Conservation (phyloP, 2,329 filamentous ascomycete species). For the Lasiodiplodia gonubiensis region DNA sequence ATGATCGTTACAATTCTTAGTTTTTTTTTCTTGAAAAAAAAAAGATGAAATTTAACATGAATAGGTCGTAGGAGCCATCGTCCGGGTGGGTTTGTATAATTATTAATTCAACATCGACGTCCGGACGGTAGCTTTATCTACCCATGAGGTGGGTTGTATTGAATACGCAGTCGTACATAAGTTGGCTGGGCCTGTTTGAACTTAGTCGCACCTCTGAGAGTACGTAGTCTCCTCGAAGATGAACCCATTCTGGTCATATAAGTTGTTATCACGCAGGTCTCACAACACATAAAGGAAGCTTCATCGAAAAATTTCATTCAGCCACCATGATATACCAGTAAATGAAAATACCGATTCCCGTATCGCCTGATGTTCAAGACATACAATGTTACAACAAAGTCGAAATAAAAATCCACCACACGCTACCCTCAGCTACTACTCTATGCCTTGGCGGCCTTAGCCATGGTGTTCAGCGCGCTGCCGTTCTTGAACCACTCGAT, state of each 20-base stretch:
- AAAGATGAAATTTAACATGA: too few relatives aligned
- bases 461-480: constrained; percentile 97
- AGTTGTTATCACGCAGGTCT: neutral
- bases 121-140: too few relatives aligned
- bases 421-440: constrained; percentile 6
- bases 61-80: too few relatives aligned
- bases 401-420: constrained; percentile 9
- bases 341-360: constrained; percentile 20
- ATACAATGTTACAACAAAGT: constrained; percentile 28
- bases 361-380: constrained; percentile 28
- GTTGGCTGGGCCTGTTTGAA: too few relatives aligned
- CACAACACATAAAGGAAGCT: neutral
- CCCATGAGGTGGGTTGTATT: too few relatives aligned
- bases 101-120: too few relatives aligned
- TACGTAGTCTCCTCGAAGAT: neutral
- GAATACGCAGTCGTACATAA: too few relatives aligned
- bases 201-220: too few relatives aligned
- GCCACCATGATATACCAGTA: neutral
- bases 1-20: too few relatives aligned
- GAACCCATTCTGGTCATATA: neutral
- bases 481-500: constrained; percentile 99
- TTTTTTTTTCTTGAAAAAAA: too few relatives aligned
- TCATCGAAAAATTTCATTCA: constrained; percentile 27
- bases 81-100: too few relatives aligned
- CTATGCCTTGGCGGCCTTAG: constrained; percentile 62